These are phyloP conservation scores for Metarhizium guizhouense DNA, from an alignment of 2,329 filamentous ascomycete species.

Conservation along the genomic window DNA sequence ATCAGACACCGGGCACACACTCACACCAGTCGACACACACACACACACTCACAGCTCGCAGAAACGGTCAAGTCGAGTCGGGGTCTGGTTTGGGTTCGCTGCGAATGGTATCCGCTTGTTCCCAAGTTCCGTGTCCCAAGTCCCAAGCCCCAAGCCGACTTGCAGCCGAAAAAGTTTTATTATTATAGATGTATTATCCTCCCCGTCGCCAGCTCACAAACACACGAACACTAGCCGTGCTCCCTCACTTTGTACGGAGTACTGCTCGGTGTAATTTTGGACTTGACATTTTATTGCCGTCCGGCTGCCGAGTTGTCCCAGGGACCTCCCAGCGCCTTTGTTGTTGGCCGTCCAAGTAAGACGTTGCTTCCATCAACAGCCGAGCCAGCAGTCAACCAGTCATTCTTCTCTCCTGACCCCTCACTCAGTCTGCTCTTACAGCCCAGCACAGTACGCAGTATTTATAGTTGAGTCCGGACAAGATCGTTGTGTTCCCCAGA, in stretches of 20 bases:
- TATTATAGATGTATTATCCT: constrained; percentile 1
- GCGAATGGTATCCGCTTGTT: constrained; percentile 6
- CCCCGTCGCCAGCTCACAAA: neutral
- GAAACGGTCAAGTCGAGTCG: neutral
- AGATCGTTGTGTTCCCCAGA: no score
- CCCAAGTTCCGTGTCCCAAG: neutral
- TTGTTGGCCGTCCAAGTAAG: no score
- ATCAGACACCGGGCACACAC: neutral
- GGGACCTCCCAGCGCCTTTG: no score
- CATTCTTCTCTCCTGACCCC: neutral
- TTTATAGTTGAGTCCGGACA: no score
- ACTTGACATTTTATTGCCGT: no score
- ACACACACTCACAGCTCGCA: neutral
- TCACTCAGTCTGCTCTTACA: no score
- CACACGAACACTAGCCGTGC: no score
- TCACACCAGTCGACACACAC: neutral
- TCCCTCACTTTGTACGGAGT: no score
- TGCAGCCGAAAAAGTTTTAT: constrained; percentile 8
- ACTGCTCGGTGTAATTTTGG: no score
- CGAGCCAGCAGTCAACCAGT: neutral
- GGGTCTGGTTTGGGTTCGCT: neutral
- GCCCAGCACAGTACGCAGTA: no score
- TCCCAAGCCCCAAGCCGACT: constrained; percentile 16
- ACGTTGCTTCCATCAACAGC: neutral
- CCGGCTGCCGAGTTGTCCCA: no score